A percentile compares a stretch with the other conserved stretches of the same genome.
These are phyloP conservation scores for Zasmidium citrigriseum DNA, from an alignment of 2,329 filamentous ascomycete species.

Conservation along the genomic window DNA sequence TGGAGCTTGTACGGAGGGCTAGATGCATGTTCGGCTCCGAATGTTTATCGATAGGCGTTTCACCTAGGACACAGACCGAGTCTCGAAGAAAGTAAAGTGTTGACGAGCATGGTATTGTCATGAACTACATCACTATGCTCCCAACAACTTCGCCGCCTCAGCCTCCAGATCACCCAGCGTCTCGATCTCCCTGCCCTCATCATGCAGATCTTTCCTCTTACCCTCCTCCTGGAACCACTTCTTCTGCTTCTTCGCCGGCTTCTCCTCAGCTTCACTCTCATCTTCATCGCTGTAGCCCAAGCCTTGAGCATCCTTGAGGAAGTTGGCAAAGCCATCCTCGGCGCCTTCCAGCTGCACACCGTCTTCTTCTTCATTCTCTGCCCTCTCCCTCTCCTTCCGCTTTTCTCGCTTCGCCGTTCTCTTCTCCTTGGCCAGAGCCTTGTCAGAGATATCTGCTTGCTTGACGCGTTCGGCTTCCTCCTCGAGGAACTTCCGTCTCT, in stretches of 20 bases:
- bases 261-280: slow-evolving; percentile 46
- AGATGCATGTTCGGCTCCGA: background rate
- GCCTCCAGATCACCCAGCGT: slow-evolving; percentile 79
- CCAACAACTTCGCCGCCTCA: slow-evolving; percentile 70
- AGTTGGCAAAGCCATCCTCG: slow-evolving; percentile 46
- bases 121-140: slow-evolving; percentile 8
- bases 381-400: slow-evolving; percentile 65
- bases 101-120: background rate
- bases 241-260: slow-evolving; percentile 64
- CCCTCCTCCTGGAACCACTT: slow-evolving; percentile 77
- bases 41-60: too few relatives aligned
- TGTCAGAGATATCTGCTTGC: slow-evolving; percentile 79
- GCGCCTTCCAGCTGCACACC: slow-evolving; percentile 27
- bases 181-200: slow-evolving; percentile 67
- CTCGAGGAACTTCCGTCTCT: slow-evolving; percentile 76
- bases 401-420: slow-evolving; percentile 74
- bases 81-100: background rate
- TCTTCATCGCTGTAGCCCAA: slow-evolving; percentile 35
- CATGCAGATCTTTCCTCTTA: slow-evolving; percentile 51
- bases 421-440: slow-evolving; percentile 76
- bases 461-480: slow-evolving; percentile 71
- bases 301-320: slow-evolving; percentile 38
- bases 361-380: slow-evolving; percentile 42
- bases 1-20: background rate
- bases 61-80: background rate